Evolutionary conservation across 331 rosid genomes (phyloP).

Genomic region (Prunus yedoensis): DNA sequence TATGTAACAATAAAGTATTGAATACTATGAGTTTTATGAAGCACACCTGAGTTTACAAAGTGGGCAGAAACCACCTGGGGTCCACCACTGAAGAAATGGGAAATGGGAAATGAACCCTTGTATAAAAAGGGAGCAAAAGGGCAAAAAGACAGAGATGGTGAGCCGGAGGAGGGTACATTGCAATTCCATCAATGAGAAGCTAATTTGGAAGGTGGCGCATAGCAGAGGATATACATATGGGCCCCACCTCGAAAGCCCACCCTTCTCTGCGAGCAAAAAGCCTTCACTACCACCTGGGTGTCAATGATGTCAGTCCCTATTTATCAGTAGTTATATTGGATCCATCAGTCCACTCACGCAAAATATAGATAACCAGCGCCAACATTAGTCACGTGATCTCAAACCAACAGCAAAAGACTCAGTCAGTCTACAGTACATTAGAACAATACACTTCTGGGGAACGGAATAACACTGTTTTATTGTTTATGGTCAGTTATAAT

Average conservation of each 20-base stretch:
- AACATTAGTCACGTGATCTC: constrained; percentile 19
- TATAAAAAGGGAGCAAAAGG: no score
- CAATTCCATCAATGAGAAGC: no score
- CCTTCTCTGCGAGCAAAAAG: not conserved
- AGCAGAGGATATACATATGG: not conserved
- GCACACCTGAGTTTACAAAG: no score
- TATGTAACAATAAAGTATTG: no score
- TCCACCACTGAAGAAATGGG: no score
- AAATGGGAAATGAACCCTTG: no score
- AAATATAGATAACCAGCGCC: not conserved
- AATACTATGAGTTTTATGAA: no score
- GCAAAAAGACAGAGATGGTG: no score
- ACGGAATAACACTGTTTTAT: fast-evolving
- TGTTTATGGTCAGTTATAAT: fast-evolving
- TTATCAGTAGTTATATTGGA: not conserved
- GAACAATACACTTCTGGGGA: no score
- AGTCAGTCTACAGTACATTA: no score
- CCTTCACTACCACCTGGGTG: not conserved
- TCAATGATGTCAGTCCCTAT: not conserved
- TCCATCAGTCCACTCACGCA: not conserved
- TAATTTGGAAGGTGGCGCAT: constrained; percentile 19
- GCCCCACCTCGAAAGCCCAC: not conserved
- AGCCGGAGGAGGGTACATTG: no score
- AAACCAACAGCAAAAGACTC: not conserved
- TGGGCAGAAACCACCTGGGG: no score